Conservation (phyloP, 306 rosid species). For the Sphenostylis stenocarpa region DNA sequence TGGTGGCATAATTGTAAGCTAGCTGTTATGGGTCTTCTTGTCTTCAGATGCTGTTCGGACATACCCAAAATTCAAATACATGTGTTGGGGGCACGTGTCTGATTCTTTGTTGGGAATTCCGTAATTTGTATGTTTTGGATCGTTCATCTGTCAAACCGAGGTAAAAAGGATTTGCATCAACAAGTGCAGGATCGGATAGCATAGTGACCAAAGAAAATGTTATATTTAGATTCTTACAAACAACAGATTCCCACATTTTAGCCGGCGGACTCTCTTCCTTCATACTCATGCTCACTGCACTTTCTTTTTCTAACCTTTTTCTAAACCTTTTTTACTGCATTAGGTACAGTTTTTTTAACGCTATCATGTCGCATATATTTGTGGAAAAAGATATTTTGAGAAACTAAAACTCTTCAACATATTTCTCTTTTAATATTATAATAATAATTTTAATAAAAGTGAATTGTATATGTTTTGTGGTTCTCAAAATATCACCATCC, state of each 20-base stretch:
- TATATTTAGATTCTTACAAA: neutral
- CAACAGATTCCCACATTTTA: conserved; percentile 10
- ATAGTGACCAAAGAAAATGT: neutral
- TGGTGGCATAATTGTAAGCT: conserved; percentile 18
- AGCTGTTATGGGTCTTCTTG: conserved; percentile 13
- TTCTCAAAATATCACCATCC: too few species aligned
- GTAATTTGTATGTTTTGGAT: conserved; percentile 9
- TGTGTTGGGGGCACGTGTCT: conserved; percentile 21
- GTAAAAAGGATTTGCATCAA: neutral
- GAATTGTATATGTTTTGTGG: too few species aligned
- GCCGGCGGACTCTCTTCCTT: neutral
- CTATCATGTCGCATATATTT: too few species aligned
- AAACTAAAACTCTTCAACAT: too few species aligned
- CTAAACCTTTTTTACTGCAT: neutral
- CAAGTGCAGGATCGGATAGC: too few species aligned
- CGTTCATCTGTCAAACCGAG: conserved; percentile 16
- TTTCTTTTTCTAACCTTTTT: neutral
- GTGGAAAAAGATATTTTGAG: too few species aligned
- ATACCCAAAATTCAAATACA: neutral
- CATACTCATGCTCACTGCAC: neutral
- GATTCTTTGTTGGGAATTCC: conserved; percentile 25
- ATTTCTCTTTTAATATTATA: too few species aligned
- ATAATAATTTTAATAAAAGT: too few species aligned
- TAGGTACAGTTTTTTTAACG: neutral
- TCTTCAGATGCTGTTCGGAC: conserved; percentile 27